Conservation (phyloP, 192 early-diverging fungal species). For the Linnemannia zychae region DNA sequence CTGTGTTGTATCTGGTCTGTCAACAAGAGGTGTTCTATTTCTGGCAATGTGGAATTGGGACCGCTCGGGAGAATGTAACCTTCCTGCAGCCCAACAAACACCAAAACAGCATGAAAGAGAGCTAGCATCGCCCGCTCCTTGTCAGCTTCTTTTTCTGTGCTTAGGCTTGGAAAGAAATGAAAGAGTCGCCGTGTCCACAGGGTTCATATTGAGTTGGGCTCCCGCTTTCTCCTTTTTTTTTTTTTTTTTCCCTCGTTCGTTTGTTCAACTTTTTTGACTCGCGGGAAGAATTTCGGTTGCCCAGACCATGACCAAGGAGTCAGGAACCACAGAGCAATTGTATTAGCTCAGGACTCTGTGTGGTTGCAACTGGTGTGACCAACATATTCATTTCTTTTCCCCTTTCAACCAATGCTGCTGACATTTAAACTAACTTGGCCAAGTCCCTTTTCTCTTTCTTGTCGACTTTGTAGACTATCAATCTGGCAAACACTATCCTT, state of each 20-base stretch:
- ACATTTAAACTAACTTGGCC: neutral
- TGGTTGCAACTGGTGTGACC: neutral
- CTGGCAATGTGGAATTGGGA: neutral
- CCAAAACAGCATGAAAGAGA: neutral
- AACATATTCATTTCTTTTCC: neutral
- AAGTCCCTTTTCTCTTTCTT: neutral
- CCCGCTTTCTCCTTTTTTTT: slow-evolving; percentile 10
- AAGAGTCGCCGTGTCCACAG: neutral
- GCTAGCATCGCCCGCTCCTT: neutral
- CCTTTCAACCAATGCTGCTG: neutral
- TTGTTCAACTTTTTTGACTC: neutral
- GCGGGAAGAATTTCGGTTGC: slow-evolving; percentile 2
- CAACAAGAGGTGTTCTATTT: neutral
- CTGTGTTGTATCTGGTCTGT: neutral
- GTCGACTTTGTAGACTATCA: slow-evolving; percentile 65
- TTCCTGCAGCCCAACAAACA: neutral
- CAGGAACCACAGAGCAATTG: neutral
- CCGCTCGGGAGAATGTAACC: neutral
- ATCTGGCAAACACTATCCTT: slow-evolving; percentile 95
- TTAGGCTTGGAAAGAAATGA: slow-evolving; percentile 1
- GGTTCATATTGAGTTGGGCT: slow-evolving; percentile 8
- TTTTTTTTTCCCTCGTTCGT: neutral
- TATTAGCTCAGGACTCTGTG: neutral
- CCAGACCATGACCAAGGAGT: neutral
- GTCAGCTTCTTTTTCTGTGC: neutral